These are phyloP conservation scores for Lactarius sp. DNA, from an alignment of 768 basidiomycete genomes.

Conservation along the genomic window DNA sequence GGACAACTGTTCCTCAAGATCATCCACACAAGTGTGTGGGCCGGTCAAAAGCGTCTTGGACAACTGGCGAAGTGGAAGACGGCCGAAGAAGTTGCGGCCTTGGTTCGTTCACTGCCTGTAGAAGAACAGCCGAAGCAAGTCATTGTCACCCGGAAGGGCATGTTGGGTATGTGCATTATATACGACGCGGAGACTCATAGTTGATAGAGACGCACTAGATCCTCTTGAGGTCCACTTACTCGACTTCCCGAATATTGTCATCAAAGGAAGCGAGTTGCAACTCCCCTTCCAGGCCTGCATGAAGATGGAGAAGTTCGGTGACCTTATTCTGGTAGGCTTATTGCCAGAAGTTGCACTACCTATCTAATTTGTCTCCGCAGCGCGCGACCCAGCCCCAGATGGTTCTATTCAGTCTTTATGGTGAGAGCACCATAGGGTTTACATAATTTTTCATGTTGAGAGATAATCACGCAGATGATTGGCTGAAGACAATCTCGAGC, in stretches of 20 bases:
- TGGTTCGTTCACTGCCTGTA: constrained; percentile 96
- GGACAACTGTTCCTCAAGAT: constrained; percentile 98
- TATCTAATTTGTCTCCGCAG: constrained; percentile 34
- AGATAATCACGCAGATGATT: constrained; percentile 63
- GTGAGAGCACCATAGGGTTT: constrained; percentile 34
- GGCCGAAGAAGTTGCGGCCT: constrained; percentile 98
- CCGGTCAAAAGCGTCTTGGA: constrained; percentile 98
- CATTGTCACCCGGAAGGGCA: constrained; percentile 99
- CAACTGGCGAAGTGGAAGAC: constrained; percentile 99
- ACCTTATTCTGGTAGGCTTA: constrained; percentile 72
- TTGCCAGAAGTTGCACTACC: not conserved
- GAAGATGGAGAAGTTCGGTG: constrained; percentile 99
- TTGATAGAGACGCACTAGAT: constrained; percentile 41
- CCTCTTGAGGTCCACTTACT: constrained; percentile 97
- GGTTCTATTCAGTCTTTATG: constrained; percentile 97
- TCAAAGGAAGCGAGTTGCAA: constrained; percentile 97
- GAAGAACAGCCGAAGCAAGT: constrained; percentile 99
- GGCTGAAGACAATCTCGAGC: constrained; percentile 98
- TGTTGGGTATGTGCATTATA: constrained; percentile 65
- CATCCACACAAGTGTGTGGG: constrained; percentile 99
- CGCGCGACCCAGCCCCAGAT: constrained; percentile 98
- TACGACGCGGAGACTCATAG: constrained; percentile 1
- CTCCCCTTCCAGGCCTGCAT: constrained; percentile 99
- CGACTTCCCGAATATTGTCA: constrained; percentile 99
- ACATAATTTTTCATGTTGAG: constrained; percentile 14